Base-by-base conservation (phyloP, 1,139 yeast genomes). In the Groenewaldozyma auringiensis region DNA sequence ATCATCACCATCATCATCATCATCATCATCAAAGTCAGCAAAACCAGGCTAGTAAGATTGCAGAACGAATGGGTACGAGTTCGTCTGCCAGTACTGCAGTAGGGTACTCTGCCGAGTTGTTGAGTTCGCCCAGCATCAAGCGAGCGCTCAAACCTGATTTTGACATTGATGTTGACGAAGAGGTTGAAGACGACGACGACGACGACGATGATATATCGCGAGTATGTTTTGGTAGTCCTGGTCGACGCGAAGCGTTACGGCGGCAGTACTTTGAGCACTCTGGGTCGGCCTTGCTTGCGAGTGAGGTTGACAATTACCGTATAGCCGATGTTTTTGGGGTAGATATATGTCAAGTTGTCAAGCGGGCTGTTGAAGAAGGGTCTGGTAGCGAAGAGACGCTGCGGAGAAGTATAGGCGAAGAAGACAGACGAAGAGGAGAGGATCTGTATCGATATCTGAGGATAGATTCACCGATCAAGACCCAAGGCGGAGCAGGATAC, bases 151-250 rank as follows among this genome's bases (percentile, higher is more conserved):
- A 25, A 11, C 6, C 6, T 16, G 16, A 13, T 8, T 9, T 77
- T 55, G 66, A 79, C 50, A 86, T 81, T 52, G 27, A 37, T 18
- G 32, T 3, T 20, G 33, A 34, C n/a, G 38, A 20, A n/a, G 21
- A 18, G 13, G 8, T 32, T 11, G 8, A 9, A 6, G 18, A 13
- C 11, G 13, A 11, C 13, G 70, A 71, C 52, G 81, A 74, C 52
- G 81, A 77, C 51, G 83, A 78, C 53, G 83, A 79, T 53, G 72
- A 71, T 68, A 70, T 77, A 35, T 67, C 68, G 6, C 50, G 68
- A 4, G 62, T 64, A 2, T 62, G 66, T 43, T 67, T 66, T 49
- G 71, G 71, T 2, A 62, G 68, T 2, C 71, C 71, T 2, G 66
- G 64, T 38, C 65, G 62, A 49, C 63, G 67, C 8, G 66, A 59